These are phyloP conservation scores for Aspergillus ellipticus DNA, from an alignment of 495 filamentous ascomycete species.

Conservation along the genomic window DNA sequence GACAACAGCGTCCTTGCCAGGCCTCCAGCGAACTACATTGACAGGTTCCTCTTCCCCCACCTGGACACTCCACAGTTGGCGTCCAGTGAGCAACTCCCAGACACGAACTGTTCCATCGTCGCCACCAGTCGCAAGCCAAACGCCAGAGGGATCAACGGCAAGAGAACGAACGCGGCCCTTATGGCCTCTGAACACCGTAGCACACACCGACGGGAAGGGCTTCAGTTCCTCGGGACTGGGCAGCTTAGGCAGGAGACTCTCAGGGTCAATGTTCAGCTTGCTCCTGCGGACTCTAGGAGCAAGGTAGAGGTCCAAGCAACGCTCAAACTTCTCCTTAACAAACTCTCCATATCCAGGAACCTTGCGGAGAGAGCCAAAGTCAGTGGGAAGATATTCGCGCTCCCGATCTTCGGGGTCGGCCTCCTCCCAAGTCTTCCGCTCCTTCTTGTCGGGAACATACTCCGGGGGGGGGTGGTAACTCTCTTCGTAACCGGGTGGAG, in stretches of 20 bases:
- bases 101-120: constrained; percentile 91
- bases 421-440: constrained; percentile 85
- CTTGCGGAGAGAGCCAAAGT: constrained; percentile 77
- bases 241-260: constrained; percentile 87
- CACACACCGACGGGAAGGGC: constrained; percentile 86
- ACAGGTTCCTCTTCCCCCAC: constrained; percentile 78
- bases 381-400: constrained; percentile 79
- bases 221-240: constrained; percentile 90
- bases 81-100: constrained; percentile 84
- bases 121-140: constrained; percentile 83
- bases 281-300: constrained; percentile 88
- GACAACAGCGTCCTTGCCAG: constrained; percentile 73
- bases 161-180: constrained; percentile 83
- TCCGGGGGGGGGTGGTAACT: constrained; percentile 96
- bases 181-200: constrained; percentile 81
- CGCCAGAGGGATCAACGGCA: constrained; percentile 70
- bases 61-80: constrained; percentile 80
- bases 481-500: constrained; percentile 90
- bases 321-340: constrained; percentile 92
- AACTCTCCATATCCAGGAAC: constrained; percentile 91
- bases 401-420: constrained; percentile 86
- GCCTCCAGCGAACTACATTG: constrained; percentile 86
- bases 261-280: constrained; percentile 94
- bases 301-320: constrained; percentile 92
- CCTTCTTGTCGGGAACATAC: constrained; percentile 81